Conservation (phyloP, 2,329 filamentous ascomycete species). For the Aspergillus sp. region DNA sequence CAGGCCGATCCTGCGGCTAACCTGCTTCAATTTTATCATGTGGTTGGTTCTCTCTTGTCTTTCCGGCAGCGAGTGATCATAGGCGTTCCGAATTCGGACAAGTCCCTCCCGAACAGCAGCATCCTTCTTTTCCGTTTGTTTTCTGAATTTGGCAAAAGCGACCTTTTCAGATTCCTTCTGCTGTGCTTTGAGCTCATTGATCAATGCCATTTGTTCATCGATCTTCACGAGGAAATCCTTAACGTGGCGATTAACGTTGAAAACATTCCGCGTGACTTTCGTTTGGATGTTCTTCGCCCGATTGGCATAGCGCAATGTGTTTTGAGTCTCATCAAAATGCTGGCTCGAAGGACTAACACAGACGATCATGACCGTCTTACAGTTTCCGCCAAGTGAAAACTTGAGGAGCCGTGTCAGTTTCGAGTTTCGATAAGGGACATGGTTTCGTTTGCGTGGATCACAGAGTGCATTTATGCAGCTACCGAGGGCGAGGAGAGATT, state of each 20-base stretch:
- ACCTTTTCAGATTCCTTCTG: conserved; percentile 83
- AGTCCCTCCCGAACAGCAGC: conserved; percentile 73
- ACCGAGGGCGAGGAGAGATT: conserved; percentile 88
- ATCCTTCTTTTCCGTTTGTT: conserved; percentile 84
- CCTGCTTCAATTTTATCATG: conserved; percentile 78
- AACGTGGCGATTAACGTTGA: conserved; percentile 97
- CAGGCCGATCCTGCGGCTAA: conserved; percentile 80
- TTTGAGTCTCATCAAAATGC: conserved; percentile 97
- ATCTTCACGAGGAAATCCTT: conserved; percentile 99
- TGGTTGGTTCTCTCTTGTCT: conserved; percentile 74
- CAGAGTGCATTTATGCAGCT: conserved; percentile 98
- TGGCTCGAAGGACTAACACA: conserved; percentile 95
- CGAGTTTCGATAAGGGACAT: conserved; percentile 96
- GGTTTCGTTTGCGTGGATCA: conserved; percentile 84
- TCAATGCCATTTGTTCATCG: conserved; percentile 95
- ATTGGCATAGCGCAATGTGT: conserved; percentile 95
- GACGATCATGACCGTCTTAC: conserved; percentile 99
- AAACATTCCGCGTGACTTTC: conserved; percentile 98
- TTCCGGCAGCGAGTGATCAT: conserved; percentile 75
- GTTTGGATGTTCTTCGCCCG: conserved; percentile 99
- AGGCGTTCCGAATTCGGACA: conserved; percentile 75
- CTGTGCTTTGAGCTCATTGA: conserved; percentile 91
- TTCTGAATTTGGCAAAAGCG: conserved; percentile 85
- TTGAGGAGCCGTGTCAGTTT: conserved; percentile 94
- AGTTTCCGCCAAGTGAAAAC: conserved; percentile 95